A percentile compares a stretch with the other conserved stretches of the same genome.
Conservation (phyloP, 148 eudicot species). For the Dianthus caryophyllus region DNA sequence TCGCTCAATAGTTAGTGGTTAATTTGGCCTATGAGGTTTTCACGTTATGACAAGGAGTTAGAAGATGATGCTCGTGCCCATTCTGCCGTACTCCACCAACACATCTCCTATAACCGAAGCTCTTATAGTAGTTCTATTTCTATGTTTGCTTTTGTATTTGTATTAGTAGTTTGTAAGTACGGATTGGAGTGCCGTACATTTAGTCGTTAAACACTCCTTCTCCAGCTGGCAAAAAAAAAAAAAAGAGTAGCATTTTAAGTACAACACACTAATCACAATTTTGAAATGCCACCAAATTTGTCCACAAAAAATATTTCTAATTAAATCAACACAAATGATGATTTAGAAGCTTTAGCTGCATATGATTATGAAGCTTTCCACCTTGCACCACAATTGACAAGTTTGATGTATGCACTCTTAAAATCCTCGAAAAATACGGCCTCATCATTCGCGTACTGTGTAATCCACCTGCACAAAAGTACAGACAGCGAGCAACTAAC, state of each 20-base stretch:
- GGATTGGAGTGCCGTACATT: too few species aligned
- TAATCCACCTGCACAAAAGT: constrained; percentile 67
- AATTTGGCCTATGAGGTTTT: too few species aligned
- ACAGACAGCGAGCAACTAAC: neutral
- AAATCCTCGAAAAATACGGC: constrained; percentile 72
- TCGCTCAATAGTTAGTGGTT: too few species aligned
- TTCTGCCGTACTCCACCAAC: too few species aligned
- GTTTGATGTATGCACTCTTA: constrained; percentile 77
- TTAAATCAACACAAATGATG: constrained; percentile 11
- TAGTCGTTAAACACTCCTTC: too few species aligned
- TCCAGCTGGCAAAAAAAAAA: too few species aligned
- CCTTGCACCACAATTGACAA: constrained; percentile 76
- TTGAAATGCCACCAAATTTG: constrained; percentile 18
- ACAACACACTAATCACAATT: constrained; percentile 21
- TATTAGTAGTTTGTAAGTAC: too few species aligned
- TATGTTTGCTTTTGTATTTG: too few species aligned
- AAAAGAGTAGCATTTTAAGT: neutral
- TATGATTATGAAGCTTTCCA: constrained; percentile 45
- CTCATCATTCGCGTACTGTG: constrained; percentile 65
- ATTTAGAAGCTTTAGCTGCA: constrained; percentile 6
- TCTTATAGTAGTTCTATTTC: too few species aligned
- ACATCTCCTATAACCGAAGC: too few species aligned
- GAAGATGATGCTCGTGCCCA: too few species aligned
- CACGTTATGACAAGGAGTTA: too few species aligned
- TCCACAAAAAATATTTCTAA: constrained; percentile 1